Conservation (phyloP, 345 rosid genomes). For the Gossypium raimondii region DNA sequence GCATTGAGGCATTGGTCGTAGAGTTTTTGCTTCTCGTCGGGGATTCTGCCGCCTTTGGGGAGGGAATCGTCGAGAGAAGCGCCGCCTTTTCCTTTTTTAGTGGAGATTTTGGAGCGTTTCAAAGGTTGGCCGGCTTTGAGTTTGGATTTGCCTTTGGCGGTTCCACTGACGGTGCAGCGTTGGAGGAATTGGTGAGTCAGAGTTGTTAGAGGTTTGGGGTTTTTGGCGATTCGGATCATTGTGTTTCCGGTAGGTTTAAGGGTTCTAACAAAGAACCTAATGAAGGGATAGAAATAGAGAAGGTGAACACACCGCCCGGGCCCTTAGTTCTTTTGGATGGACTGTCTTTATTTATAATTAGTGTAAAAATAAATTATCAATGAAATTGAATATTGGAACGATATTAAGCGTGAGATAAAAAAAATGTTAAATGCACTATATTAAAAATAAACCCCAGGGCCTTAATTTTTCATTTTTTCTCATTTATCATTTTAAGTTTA, state of each 20-base stretch:
- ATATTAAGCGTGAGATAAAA: too few relatives aligned
- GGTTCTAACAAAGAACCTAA: background rate
- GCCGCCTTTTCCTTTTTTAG: slow-evolving; percentile 17
- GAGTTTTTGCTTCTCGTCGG: slow-evolving; percentile 44
- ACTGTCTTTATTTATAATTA: too few relatives aligned
- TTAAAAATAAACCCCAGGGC: too few relatives aligned
- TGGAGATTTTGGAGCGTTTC: slow-evolving; percentile 15
- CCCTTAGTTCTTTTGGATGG: too few relatives aligned
- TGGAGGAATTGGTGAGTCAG: slow-evolving; percentile 14
- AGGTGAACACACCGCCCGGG: too few relatives aligned
- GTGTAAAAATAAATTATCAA: too few relatives aligned
- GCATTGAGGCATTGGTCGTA: slow-evolving; percentile 68
- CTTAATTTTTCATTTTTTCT: too few relatives aligned
- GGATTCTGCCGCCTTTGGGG: slow-evolving; percentile 26
- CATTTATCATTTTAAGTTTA: too few relatives aligned
- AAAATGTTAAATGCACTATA: too few relatives aligned
- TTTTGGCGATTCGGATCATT: slow-evolving; percentile 12
- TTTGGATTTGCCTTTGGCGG: slow-evolving; percentile 21
- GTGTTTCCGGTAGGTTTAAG: background rate
- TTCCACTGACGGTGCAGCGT: slow-evolving; percentile 21
- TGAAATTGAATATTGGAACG: too few relatives aligned
- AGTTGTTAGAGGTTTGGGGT: slow-evolving; percentile 12
- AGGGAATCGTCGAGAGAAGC: slow-evolving; percentile 22
- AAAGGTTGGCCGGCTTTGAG: slow-evolving; percentile 16
- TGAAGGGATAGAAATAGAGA: background rate